phyloP scores from a whole-genome alignment of 2,329 filamentous ascomycete species.

The Monilinia fructigena region DNA sequence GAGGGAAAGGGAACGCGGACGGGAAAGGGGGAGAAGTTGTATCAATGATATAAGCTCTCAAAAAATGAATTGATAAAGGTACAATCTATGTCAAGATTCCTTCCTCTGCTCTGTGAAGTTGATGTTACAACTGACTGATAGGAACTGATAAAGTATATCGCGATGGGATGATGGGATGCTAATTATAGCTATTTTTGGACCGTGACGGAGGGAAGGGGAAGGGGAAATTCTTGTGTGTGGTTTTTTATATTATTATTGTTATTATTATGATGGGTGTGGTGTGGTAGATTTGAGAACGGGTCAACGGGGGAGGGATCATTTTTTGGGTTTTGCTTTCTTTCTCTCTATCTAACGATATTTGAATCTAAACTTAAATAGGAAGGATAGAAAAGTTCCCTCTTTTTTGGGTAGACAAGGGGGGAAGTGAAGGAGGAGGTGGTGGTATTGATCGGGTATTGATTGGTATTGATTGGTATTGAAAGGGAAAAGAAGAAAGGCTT shows the following conservation, averaged over 20 bases:
- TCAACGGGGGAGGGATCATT: neutral
- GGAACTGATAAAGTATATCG: conserved; percentile 19
- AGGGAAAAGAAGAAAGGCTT: neutral
- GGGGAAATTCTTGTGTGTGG: conserved; percentile 1
- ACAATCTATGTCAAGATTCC: neutral
- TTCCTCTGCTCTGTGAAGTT: neutral
- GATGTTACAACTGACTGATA: conserved; percentile 18
- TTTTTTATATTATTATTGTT: neutral
- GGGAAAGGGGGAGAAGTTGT: neutral
- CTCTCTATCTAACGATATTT: neutral
- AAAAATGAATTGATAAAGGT: neutral
- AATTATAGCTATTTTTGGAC: conserved; percentile 23
- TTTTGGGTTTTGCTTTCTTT: neutral
- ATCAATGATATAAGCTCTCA: conserved; percentile 9
- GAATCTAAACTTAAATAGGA: conserved; percentile 4
- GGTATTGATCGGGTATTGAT: too few relatives aligned
- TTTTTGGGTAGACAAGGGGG: neutral
- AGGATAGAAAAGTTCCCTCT: neutral
- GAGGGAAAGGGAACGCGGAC: neutral
- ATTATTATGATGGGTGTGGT: neutral
- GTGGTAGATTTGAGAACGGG: conserved; percentile 1
- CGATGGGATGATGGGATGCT: conserved; percentile 18
- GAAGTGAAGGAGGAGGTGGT: neutral
- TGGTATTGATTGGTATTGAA: neutral
- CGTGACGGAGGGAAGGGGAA: conserved; percentile 8